These are phyloP conservation scores for Ganoderma leucocontextum DNA, from an alignment of 1,284 basidiomycete genomes.

Conservation along the genomic window DNA sequence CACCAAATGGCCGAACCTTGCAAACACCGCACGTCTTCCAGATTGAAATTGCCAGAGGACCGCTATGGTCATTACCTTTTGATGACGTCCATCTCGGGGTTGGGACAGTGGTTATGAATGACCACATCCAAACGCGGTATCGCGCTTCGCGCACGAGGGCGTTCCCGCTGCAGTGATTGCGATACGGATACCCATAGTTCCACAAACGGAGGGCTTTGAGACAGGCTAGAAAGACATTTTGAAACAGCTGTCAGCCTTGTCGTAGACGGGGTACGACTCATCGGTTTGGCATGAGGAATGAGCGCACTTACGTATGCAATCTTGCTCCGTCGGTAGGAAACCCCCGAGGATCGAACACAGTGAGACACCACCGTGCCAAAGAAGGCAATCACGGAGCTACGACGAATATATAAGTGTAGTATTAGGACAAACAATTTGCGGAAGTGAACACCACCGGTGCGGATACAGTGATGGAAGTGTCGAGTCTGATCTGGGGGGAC, in stretches of 20 bases:
- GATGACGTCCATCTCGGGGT: neutral
- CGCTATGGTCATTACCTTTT: neutral
- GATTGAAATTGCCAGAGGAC: neutral
- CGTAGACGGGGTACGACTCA: neutral
- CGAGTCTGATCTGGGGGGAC: neutral
- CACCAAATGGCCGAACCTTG: neutral
- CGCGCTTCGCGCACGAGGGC: neutral
- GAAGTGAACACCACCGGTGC: no score
- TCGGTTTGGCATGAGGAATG: neutral
- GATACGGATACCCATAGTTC: neutral
- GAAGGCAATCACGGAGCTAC: no score
- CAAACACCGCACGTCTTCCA: neutral
- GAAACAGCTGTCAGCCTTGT: neutral
- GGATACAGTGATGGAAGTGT: no score
- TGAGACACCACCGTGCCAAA: no score
- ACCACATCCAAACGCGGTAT: neutral
- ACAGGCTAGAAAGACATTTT: neutral
- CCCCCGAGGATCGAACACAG: neutral
- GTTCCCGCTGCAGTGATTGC: neutral
- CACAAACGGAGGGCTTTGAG: neutral
- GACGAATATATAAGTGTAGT: no score
- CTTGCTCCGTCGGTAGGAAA: neutral
- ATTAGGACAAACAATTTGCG: no score
- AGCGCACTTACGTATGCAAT: neutral
- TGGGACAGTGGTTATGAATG: neutral